Conservation (phyloP, 78 protist species). For the Pelomyxa schiedti region DNA sequence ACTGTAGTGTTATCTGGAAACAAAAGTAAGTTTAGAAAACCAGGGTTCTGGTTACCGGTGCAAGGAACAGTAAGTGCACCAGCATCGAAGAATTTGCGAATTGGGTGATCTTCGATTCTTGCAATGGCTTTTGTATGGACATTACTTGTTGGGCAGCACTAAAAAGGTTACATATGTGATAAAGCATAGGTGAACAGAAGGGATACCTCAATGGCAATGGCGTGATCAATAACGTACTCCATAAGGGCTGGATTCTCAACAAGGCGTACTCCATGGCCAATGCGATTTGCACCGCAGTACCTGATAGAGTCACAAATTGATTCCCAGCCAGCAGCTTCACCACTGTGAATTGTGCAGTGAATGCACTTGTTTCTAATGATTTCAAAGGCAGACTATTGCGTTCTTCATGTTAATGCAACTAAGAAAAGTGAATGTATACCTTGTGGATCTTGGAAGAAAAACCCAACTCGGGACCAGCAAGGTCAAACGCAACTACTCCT, state of each 20-base stretch:
- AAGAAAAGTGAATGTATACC: background rate
- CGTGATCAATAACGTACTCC: background rate
- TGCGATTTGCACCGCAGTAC: constrained; percentile 68
- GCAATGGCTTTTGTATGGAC: constrained; percentile 61
- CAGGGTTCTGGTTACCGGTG: constrained; percentile 73
- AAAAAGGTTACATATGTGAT: background rate
- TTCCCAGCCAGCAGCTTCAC: constrained; percentile 59
- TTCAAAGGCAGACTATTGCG: constrained; percentile 26
- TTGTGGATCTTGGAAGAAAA: constrained; percentile 19
- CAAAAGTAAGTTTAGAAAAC: too few relatives aligned
- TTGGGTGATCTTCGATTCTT: constrained; percentile 44
- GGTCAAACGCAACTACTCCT: constrained; percentile 62
- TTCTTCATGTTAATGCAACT: background rate
- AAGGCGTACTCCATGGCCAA: constrained; percentile 70
- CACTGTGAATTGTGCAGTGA: constrained; percentile 54
- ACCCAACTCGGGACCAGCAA: constrained; percentile 76
- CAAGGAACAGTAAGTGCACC: constrained; percentile 51
- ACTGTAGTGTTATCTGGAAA: too few relatives aligned
- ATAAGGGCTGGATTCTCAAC: constrained; percentile 15
- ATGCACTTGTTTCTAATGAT: constrained; percentile 24
- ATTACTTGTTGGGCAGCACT: constrained; percentile 61
- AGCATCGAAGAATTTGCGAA: constrained; percentile 35
- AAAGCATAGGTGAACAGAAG: too few relatives aligned
- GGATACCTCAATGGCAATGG: constrained; percentile 42
- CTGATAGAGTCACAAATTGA: constrained; percentile 49